These are phyloP conservation scores for Debaryomyces nepalensis DNA, from an alignment of 1,139 yeast species.

Conservation along the genomic window DNA sequence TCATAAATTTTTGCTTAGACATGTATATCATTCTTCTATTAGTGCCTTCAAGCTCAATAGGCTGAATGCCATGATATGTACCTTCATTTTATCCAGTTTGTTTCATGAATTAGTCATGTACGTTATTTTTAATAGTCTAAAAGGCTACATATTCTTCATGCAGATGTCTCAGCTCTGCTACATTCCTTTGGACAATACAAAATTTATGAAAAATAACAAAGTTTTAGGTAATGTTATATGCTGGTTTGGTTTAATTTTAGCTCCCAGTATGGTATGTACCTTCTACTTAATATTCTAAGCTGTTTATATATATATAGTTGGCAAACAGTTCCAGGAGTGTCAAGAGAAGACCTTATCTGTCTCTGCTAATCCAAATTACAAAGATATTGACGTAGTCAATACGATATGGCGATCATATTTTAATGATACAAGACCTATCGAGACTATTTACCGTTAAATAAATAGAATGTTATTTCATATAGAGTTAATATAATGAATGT, in stretches of 20 bases:
- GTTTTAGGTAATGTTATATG: constrained; percentile 80
- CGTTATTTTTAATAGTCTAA: constrained; percentile 74
- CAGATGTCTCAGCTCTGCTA: constrained; percentile 87
- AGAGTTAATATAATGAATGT: neutral
- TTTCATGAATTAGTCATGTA: constrained; percentile 94
- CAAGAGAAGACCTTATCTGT: constrained; percentile 90
- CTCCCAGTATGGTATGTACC: constrained; percentile 89
- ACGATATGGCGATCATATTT: constrained; percentile 94
- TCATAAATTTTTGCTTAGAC: constrained; percentile 86
- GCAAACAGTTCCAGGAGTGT: constrained; percentile 90
- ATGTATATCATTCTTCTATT: constrained; percentile 91
- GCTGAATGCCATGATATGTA: constrained; percentile 70
- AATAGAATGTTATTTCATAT: neutral
- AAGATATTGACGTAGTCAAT: constrained; percentile 69
- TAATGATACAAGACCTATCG: constrained; percentile 94
- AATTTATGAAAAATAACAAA: constrained; percentile 54
- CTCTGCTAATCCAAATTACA: constrained; percentile 82
- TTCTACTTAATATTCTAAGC: constrained; percentile 72
- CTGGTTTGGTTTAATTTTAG: constrained; percentile 91
- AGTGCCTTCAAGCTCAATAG: constrained; percentile 73
- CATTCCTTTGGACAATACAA: constrained; percentile 56
- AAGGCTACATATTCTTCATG: constrained; percentile 77
- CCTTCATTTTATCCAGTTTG: constrained; percentile 79
- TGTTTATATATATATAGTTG: constrained; percentile 42
- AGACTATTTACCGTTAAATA: constrained; percentile 79